These are phyloP conservation scores for Conticribra weissflogii DNA, from an alignment of 108 stramenopile species.

Conservation along the genomic window DNA sequence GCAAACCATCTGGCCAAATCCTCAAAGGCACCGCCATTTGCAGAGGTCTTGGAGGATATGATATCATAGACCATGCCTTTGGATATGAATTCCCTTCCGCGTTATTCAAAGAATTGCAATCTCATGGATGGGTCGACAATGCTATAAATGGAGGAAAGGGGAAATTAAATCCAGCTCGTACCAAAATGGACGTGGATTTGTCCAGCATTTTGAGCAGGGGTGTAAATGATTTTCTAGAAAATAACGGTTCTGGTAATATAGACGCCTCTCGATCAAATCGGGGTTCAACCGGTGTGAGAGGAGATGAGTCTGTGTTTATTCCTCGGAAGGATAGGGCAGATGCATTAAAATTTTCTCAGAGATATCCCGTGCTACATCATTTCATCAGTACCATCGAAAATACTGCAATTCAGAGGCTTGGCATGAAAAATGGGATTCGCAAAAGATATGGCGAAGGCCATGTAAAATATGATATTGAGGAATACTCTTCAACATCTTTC, in stretches of 20 bases:
- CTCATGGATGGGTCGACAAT: conserved; percentile 40
- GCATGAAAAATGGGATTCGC: background rate
- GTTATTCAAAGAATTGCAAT: conserved; percentile 36
- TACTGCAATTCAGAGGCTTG: conserved; percentile 17
- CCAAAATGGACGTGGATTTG: conserved; percentile 31
- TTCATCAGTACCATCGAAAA: conserved; percentile 41
- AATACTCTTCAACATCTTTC: conserved; percentile 4
- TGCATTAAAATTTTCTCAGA: conserved; percentile 28
- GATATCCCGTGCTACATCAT: conserved; percentile 45
- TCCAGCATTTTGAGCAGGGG: conserved; percentile 13
- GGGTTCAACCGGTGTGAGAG: conserved; percentile 27
- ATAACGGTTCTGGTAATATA: conserved; percentile 1
- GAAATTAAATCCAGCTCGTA: conserved; percentile 22
- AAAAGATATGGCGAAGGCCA: background rate
- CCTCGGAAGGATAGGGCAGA: conserved; percentile 40
- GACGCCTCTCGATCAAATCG: background rate
- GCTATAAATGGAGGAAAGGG: background rate
- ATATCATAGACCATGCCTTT: conserved; percentile 55
- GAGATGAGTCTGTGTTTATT: conserved; percentile 55
- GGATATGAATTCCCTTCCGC: conserved; percentile 40
- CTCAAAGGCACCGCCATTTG: background rate
- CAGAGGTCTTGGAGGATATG: conserved; percentile 29
- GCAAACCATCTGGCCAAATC: background rate
- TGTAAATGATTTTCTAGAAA: conserved; percentile 12
- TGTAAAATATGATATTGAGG: no score